Percentiles rank a stretch among this genome's conserved stretches.
Evolutionary conservation across 2,329 filamentous ascomycete species (phyloP).

Genomic region (Drechslerella coelobrocha): DNA sequence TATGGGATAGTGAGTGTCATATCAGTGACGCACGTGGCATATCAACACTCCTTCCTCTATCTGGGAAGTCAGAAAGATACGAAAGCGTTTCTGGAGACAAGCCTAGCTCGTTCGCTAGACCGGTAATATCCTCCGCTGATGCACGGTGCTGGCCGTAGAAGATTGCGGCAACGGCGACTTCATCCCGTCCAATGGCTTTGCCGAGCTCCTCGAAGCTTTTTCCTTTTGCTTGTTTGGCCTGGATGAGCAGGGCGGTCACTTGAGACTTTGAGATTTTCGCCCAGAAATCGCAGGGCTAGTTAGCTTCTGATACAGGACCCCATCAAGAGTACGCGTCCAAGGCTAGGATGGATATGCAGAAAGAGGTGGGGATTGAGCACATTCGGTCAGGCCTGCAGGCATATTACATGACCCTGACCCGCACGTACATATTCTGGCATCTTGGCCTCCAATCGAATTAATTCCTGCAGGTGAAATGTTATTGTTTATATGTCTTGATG

Average conservation of each 20-base stretch:
- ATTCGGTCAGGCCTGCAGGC: neutral
- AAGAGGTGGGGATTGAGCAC: neutral
- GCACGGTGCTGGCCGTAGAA: constrained; percentile 54
- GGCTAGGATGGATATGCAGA: neutral
- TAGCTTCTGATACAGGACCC: neutral
- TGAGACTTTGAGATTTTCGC: constrained; percentile 20
- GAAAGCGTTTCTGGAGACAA: constrained; percentile 34
- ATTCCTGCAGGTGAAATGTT: no score
- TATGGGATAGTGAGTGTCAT: neutral
- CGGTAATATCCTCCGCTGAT: constrained; percentile 51
- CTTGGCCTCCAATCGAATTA: neutral
- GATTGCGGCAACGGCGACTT: constrained; percentile 55
- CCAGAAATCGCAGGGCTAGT: neutral
- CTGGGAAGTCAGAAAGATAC: constrained; percentile 49
- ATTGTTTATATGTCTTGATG: no score
- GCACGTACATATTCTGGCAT: neutral
- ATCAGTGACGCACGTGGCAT: constrained; percentile 53
- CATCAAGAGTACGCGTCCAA: neutral
- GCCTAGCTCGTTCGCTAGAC: constrained; percentile 48
- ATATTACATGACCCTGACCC: neutral
- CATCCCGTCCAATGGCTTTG: constrained; percentile 53
- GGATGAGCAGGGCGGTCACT: constrained; percentile 50
- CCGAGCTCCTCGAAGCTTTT: constrained; percentile 53
- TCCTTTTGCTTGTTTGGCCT: constrained; percentile 51
- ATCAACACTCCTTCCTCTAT: constrained; percentile 50